Percentiles rank a stretch among this genome's conserved stretches.
These are phyloP conservation scores for Lactuca sativa DNA, from an alignment of 129 eudicot species.

Conservation along the genomic window DNA sequence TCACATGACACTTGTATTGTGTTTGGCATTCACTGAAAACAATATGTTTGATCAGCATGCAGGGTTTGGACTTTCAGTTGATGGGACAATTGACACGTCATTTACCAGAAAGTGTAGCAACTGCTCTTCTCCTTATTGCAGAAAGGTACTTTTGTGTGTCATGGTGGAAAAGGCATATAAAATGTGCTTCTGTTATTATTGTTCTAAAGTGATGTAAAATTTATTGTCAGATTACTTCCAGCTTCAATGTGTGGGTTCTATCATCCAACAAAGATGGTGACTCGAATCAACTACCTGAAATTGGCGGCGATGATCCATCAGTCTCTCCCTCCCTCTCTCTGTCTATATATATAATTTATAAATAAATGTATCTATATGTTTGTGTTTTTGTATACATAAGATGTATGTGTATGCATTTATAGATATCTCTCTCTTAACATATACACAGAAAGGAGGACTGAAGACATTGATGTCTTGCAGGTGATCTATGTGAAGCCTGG, in stretches of 20 bases:
- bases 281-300: constrained; percentile 57
- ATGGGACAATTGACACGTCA: constrained; percentile 59
- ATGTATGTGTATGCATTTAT: background rate
- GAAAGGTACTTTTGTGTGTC: constrained; percentile 47
- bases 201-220: background rate
- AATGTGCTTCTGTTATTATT: constrained; percentile 8
- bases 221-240: constrained; percentile 51
- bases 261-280: constrained; percentile 47
- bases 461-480: constrained; percentile 37
- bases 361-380: background rate
- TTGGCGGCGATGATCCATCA: constrained; percentile 85
- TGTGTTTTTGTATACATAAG: background rate
- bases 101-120: constrained; percentile 67
- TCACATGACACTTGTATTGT: background rate
- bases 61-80: constrained; percentile 85
- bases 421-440: background rate
- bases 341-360: background rate
- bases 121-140: constrained; percentile 73
- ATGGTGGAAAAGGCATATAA: constrained; percentile 2
- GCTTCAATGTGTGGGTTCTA: constrained; percentile 75
- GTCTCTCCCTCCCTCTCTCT: constrained; percentile 37
- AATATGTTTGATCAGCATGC: constrained; percentile 56
- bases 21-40: background rate
- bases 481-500: constrained; percentile 92
- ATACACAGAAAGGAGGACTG: background rate